Conservation (phyloP, 768 basidiomycete genomes). For the Dacryopinax primogenitus region DNA sequence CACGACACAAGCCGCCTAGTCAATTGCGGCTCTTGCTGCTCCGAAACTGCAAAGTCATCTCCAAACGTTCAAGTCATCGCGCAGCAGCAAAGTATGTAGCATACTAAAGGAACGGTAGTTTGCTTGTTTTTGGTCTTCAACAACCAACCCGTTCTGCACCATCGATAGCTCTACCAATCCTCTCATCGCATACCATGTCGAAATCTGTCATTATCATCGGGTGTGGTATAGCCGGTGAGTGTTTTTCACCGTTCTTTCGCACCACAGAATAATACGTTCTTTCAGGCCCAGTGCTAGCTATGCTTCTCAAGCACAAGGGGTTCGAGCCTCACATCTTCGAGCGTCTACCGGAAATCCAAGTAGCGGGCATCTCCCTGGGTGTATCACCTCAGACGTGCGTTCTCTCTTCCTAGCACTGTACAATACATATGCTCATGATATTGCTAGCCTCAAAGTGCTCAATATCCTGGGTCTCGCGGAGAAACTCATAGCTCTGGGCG, state of each 20-base stretch:
- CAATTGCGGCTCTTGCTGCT: too few relatives aligned
- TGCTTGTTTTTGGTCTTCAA: too few relatives aligned
- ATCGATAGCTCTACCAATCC: not conserved
- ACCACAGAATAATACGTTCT: constrained; percentile 2
- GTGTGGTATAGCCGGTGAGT: constrained; percentile 16
- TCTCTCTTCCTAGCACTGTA: not conserved
- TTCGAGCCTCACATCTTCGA: constrained; percentile 32
- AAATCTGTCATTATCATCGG: constrained; percentile 26
- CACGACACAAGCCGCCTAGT: too few relatives aligned
- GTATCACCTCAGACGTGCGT: not conserved
- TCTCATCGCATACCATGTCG: not conserved
- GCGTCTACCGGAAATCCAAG: constrained; percentile 5
- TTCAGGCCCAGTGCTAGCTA: constrained; percentile 27
- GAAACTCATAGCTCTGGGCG: not conserved
- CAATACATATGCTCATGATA: not conserved
- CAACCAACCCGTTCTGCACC: not conserved
- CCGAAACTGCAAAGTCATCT: too few relatives aligned
- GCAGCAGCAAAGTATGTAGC: too few relatives aligned
- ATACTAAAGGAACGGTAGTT: too few relatives aligned
- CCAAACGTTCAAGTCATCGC: too few relatives aligned
- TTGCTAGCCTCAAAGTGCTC: not conserved
- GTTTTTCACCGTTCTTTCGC: constrained; percentile 24
- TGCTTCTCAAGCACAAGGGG: constrained; percentile 31
- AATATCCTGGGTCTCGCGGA: constrained; percentile 1
- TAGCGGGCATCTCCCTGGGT: not conserved